A percentile compares a stretch with the other conserved stretches of the same genome.
phyloP scores from a whole-genome alignment of 2,329 filamentous ascomycete genomes.

The Pseudogymnoascus sp. region DNA sequence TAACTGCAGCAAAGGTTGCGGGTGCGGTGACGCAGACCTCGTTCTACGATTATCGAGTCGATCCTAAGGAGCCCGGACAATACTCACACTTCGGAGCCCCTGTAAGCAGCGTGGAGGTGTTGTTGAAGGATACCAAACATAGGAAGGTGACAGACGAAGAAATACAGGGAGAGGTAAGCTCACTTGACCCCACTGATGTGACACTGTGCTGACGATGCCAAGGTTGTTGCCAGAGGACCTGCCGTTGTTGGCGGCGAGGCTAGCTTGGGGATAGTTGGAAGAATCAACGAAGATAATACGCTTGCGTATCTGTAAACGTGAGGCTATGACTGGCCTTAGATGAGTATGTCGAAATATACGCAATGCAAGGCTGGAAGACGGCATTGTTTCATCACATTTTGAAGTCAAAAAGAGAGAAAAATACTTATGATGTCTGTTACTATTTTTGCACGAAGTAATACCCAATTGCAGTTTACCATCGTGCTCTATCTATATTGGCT shows the following conservation, averaged over 20 bases:
- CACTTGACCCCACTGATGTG: neutral
- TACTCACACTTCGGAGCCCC: conserved; percentile 74
- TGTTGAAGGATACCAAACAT: conserved; percentile 55
- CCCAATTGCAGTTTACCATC: neutral
- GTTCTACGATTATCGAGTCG: conserved; percentile 74
- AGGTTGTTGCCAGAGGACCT: conserved; percentile 68
- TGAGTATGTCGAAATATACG: neutral
- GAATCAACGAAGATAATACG: conserved; percentile 65
- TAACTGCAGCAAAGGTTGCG: conserved; percentile 76
- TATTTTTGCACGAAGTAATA: conserved; percentile 1
- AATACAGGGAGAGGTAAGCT: conserved; percentile 55
- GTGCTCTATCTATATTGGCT: neutral
- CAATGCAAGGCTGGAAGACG: neutral
- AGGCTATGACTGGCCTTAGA: neutral
- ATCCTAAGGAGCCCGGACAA: conserved; percentile 30
- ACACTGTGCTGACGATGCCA: conserved; percentile 13
- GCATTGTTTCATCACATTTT: neutral
- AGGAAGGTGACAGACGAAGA: conserved; percentile 58
- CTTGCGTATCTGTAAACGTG: conserved; percentile 42
- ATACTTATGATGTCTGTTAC: conserved; percentile 1
- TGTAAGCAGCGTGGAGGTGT: conserved; percentile 70
- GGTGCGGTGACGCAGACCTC: conserved; percentile 84
- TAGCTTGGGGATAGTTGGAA: conserved; percentile 55
- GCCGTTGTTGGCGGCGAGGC: conserved; percentile 63
- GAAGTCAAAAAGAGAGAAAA: neutral